Base-by-base conservation (phyloP, 257 asterid genomes). In the Solanum medicagineum region DNA sequence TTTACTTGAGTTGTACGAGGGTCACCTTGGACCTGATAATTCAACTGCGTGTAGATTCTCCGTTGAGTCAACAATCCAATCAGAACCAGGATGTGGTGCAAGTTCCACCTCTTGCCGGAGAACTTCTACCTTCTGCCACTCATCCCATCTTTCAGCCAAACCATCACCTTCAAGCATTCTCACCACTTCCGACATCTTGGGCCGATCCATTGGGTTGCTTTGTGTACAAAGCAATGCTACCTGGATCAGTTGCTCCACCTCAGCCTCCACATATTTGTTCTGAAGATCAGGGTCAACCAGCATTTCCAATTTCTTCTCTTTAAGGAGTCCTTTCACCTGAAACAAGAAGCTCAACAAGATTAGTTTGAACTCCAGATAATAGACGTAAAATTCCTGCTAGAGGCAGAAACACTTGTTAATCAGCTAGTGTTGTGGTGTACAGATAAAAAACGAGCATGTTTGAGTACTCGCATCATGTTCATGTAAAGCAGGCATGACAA, bases 91-190 rank as follows among this genome's bases (percentile, higher is more conserved):
- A 49, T 87, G 93, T 4, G 92, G 90, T 14, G 87, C 89, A 24
- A 91, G 86, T 77, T 91, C 92, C 80, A 89, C 90, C 83, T 91
- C 93, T 20, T 89, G 92, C 5, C 93, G 92, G n/a, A 89, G 93
- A 73, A 91, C 92, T 84, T 91, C 93, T 19, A 89, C 93, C 87
- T 91, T 89, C 81, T 91, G 93, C 93, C 93, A 91, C 86, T 91
- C 92, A n/a, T 91, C 93, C 93, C 93, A 89, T 49, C 84, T 88
- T 87, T 91, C 93, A 9, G 93, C 93, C 89, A 91, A 82, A 47
- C 93, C 93, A 45, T 89, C 93, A 9, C 93, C 93, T 86, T 91
- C 93, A 13, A 91, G 87, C 92, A 91, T 89, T 66, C 91, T 84
- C 68, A 89, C 93, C 84, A 91, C 93, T 17, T 91, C 92, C 6